Evolutionary conservation across 441 rosid species (phyloP), one percentile per base, ranked within the genome.

Genomic region (Manihot esculenta): DNA sequence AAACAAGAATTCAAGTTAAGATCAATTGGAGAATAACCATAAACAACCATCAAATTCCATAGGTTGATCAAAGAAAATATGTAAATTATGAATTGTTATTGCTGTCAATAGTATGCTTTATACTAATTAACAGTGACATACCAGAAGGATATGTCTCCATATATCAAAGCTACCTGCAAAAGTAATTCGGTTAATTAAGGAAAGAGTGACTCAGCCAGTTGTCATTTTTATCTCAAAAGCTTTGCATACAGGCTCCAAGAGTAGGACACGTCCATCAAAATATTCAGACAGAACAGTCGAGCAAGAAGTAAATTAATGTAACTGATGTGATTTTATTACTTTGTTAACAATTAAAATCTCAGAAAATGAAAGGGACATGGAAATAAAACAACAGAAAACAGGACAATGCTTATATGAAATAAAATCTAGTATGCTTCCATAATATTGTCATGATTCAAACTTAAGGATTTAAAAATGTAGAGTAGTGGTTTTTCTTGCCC

Each of bases 141-240:
- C 70, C 76, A 38, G 74, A 59, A 69, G 69, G 61, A 72, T 64
- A 65, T 79, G 68, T 61, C 75, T 65, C 69, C 76, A 63, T 74
- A 33, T 55, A 41, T 68, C 62, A 74, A 44, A 53, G 76, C 63
- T 48, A 78, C 78, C 74, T 72, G 75, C 65, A 69, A 72, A 76
- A 64, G 63, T 61, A 72, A 60, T 48, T 76, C 47, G 61, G 66
- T 78, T 61, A 27, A 65, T 59, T 66, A 42, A 42, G 66, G 26
- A 60, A 59, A 69, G 14, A 66, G 41, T 35, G 50, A 45, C 12
- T 27, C 18, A 21, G 69, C 38, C 71, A 68, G 8, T 33, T 26
- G 26, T 15, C 42, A 23, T 60, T 26, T 15, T 10, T 45, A 59
- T 17, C 58, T 38, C 67, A 45, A 24, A 49, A 48, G 44, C 41